Evolutionary conservation across 2,329 filamentous ascomycete species (phyloP).

Genomic region (Colletotrichum zoysiae): DNA sequence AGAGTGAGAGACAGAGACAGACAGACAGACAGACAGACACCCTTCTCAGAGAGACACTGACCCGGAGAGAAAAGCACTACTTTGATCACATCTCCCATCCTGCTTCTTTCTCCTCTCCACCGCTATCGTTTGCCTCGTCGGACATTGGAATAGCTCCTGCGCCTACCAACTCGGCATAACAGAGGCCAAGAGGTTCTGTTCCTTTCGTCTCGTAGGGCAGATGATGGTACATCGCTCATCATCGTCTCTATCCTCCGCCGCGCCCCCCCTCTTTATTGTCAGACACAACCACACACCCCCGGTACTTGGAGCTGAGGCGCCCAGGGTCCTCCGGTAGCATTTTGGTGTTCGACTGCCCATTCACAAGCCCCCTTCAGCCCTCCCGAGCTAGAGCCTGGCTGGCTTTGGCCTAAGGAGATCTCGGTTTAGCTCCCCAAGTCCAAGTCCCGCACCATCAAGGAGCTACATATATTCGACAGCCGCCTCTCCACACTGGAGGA

Average conservation of each 20-base stretch:
- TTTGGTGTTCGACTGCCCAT: slow-evolving; percentile 36
- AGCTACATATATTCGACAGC: slow-evolving; percentile 43
- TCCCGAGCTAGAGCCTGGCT: slow-evolving; percentile 52
- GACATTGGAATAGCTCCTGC: slow-evolving; percentile 28
- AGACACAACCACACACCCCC: slow-evolving; percentile 33
- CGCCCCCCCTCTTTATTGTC: slow-evolving; percentile 13
- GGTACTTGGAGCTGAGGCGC: slow-evolving; percentile 41
- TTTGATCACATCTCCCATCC: slow-evolving; percentile 38
- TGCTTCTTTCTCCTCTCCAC: slow-evolving; percentile 21
- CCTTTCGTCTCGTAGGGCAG: slow-evolving; percentile 29
- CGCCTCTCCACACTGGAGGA: slow-evolving; percentile 35
- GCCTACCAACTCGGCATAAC: slow-evolving; percentile 16
- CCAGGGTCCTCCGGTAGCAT: slow-evolving; percentile 34
- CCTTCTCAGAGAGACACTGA: slow-evolving; percentile 32
- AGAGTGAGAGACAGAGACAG: slow-evolving; percentile 3
- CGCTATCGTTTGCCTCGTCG: slow-evolving; percentile 21
- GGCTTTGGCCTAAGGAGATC: slow-evolving; percentile 48
- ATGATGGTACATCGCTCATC: slow-evolving; percentile 13
- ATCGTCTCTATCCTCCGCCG: background rate
- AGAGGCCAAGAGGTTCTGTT: background rate
- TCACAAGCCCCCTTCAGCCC: slow-evolving; percentile 52
- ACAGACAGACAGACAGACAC: slow-evolving; percentile 18
- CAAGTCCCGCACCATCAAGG: slow-evolving; percentile 41
- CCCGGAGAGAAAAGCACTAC: slow-evolving; percentile 31
- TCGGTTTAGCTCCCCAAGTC: slow-evolving; percentile 46